phyloP scores from a whole-genome alignment of 2,329 filamentous ascomycete species.

The Aspergillus ustus region DNA sequence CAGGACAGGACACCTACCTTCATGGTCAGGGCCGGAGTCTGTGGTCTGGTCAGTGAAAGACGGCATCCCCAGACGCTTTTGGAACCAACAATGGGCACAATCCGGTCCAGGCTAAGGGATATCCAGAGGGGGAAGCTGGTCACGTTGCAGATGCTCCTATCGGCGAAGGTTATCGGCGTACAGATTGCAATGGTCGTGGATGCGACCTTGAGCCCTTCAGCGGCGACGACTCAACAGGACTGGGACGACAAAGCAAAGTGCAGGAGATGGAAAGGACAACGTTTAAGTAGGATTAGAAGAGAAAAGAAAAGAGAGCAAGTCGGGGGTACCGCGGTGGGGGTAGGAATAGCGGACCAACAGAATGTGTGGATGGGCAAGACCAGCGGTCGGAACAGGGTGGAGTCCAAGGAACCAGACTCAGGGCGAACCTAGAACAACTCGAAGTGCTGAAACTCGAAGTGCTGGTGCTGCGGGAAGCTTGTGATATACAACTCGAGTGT shows the following conservation, averaged over 20 bases:
- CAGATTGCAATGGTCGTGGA: neutral
- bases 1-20: conserved; percentile 35
- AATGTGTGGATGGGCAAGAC: neutral
- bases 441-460: neutral
- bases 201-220: neutral
- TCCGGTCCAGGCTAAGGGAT: neutral
- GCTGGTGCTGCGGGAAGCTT: too few relatives aligned
- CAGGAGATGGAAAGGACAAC: neutral
- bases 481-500: neutral
- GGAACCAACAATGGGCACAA: conserved; percentile 1
- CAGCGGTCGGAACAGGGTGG: conserved; percentile 12
- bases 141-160: neutral
- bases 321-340: conserved; percentile 7
- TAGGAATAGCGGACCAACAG: neutral
- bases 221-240: neutral
- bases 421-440: neutral
- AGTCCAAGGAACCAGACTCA: conserved; percentile 2
- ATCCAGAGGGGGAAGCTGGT: conserved; percentile 8
- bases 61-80: conserved; percentile 29
- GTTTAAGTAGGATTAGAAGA: neutral
- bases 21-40: conserved; percentile 28
- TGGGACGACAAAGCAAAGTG: neutral
- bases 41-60: conserved; percentile 34
- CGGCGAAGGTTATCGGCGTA: neutral
- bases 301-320: conserved; percentile 8